These are phyloP conservation scores for Amanita inopinata DNA, from an alignment of 768 basidiomycete genomes.

Conservation along the genomic window DNA sequence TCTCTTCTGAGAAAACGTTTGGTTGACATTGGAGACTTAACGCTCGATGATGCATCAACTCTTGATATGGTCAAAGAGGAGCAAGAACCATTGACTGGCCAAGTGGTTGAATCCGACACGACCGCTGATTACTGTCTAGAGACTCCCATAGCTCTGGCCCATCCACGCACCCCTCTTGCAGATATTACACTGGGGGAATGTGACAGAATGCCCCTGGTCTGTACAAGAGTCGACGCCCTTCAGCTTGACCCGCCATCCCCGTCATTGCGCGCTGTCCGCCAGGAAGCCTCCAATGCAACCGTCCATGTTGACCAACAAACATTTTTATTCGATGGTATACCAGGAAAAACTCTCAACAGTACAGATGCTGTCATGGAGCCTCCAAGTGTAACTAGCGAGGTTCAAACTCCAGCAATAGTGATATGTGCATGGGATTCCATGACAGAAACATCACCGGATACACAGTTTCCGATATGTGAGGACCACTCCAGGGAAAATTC, in stretches of 20 bases:
- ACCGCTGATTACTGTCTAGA: conserved; percentile 28
- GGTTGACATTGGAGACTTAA: conserved; percentile 41
- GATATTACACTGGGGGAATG: conserved; percentile 23
- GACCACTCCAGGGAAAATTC: not conserved
- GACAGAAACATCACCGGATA: not conserved
- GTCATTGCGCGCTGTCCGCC: not conserved
- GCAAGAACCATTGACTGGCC: conserved; percentile 16
- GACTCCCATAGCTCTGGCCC: conserved; percentile 16
- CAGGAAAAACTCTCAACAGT: too few species aligned
- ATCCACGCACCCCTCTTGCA: conserved; percentile 28
- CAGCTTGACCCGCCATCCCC: not conserved
- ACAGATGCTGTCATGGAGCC: too few species aligned
- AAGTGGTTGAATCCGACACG: conserved; percentile 26
- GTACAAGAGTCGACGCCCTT: conserved; percentile 10
- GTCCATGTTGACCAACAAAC: too few species aligned
- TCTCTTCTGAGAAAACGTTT: conserved; percentile 30
- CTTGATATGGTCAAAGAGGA: conserved; percentile 24
- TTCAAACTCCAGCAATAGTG: too few species aligned
- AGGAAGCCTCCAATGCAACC: too few species aligned
- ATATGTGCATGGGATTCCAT: too few species aligned
- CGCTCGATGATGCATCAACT: conserved; percentile 27
- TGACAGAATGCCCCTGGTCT: conserved; percentile 26
- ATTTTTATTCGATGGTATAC: too few species aligned
- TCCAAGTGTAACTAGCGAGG: too few species aligned
- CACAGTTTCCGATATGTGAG: not conserved